Base-by-base conservation (phyloP, 768 basidiomycete genomes). In the Panaeolus cyanescens region DNA sequence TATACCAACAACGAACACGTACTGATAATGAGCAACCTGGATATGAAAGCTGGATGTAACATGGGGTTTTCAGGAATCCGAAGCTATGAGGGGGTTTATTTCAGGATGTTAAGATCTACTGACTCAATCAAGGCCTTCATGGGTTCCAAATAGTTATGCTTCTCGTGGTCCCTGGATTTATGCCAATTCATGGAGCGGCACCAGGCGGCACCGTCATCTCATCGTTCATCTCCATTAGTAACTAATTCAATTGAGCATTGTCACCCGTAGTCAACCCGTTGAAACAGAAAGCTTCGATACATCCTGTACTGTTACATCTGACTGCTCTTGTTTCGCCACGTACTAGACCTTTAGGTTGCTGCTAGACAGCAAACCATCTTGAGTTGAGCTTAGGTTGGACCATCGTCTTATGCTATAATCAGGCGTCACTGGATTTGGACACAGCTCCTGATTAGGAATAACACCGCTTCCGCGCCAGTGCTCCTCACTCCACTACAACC, bases 401-500 rank as follows among this genome's bases (percentile, higher is more conserved):
- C n/a, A n/a, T n/a, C n/a, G n/a, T n/a, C n/a, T n/a, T n/a, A 42
- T 3, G 2, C 20, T 28, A 9, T 50, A 28, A 50, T 50, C 45
- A 50, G 45, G 45, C 22, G 45, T 50, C 45, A 50, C 45, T 28
- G n/a, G n/a, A n/a, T n/a, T n/a, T n/a, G n/a, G n/a, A 15, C 45
- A 50, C 7, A 50, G 45, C 45, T 50, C 45, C 45, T 50, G 45
- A 50, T 50, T 28, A 50, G 45, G 45, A 50, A 50, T 50, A 50
- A 12, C 45, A 50, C 45, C 15, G 45, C 45, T 50, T 50, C 45
- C 25, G 40, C 22, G 9, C 40, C 22, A 42, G 15, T 28, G 7
- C 59, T 65, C 36, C 56, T 55, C 55, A 58, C 56, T 20, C 59
- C 45, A 45, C 62, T 61, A 54, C 32, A 37, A 68, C 66, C 62